Percentiles rank a stretch among this genome's conserved stretches.
Evolutionary conservation across 352 stramenopile species (phyloP).

Genomic region (Halophytophthora batemanensis): DNA sequence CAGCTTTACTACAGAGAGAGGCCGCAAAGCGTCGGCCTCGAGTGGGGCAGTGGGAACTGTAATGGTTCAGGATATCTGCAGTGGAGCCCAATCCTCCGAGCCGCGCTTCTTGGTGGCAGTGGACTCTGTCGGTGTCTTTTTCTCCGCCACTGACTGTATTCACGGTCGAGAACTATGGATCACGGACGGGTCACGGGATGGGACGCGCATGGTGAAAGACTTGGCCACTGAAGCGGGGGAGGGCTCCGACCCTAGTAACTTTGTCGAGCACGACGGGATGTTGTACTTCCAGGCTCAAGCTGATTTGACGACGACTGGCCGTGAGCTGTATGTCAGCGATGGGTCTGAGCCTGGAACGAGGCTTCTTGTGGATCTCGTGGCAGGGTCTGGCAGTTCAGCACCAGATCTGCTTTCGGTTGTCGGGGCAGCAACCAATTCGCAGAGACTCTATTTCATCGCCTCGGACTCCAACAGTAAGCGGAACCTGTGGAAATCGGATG

Average conservation of each 20-base stretch:
- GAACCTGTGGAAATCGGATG: conserved; percentile 36
- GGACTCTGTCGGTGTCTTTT: conserved; percentile 41
- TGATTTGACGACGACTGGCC: conserved; percentile 12
- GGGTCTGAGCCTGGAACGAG: conserved; percentile 39
- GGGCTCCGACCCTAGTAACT: conserved; percentile 38
- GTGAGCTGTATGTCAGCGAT: conserved; percentile 62
- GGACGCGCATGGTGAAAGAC: conserved; percentile 52
- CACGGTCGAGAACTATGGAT: conserved; percentile 71
- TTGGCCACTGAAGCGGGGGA: conserved; percentile 24
- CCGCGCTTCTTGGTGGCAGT: conserved; percentile 47
- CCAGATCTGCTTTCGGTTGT: conserved; percentile 23
- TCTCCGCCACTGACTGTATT: conserved; percentile 61
- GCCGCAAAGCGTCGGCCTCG: conserved; percentile 3
- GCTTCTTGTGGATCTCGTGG: conserved; percentile 30
- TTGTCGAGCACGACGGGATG: conserved; percentile 34
- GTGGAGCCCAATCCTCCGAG: conserved; percentile 31
- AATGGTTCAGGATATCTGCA: conserved; percentile 53
- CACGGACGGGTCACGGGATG: conserved; percentile 35
- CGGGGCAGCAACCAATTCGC: conserved; percentile 2
- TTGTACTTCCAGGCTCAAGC: conserved; percentile 40
- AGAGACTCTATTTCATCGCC: conserved; percentile 27
- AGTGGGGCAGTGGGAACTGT: conserved; percentile 25
- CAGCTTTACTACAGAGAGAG: conserved; percentile 23
- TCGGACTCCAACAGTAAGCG: conserved; percentile 6
- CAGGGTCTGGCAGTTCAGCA: conserved; percentile 20